A percentile compares a stretch with the other conserved stretches of the same genome.
These are phyloP conservation scores for Yamadazyma sp. DNA, from an alignment of 1,139 yeast species.

Conservation along the genomic window DNA sequence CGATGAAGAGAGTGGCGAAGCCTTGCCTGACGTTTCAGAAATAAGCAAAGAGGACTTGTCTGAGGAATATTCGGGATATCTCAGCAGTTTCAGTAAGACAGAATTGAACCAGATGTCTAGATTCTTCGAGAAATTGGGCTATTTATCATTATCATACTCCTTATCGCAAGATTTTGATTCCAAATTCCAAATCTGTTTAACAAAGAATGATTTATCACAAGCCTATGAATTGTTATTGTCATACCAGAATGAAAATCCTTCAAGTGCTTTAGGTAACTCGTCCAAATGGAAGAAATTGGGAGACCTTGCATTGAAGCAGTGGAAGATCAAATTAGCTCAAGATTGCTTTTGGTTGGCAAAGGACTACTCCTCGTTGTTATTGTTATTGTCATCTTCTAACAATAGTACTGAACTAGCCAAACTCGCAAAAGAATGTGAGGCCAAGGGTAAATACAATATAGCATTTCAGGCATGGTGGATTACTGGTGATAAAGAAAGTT, in stretches of 20 bases:
- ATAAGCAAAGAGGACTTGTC: constrained; percentile 66
- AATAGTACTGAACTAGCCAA: constrained; percentile 57
- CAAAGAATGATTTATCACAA: constrained; percentile 63
- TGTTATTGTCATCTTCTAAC: constrained; percentile 82
- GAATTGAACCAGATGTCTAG: constrained; percentile 84
- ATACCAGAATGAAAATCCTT: constrained; percentile 51
- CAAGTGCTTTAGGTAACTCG: constrained; percentile 34
- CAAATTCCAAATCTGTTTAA: constrained; percentile 65
- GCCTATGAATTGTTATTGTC: constrained; percentile 72
- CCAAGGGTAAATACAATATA: constrained; percentile 77
- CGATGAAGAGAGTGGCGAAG: constrained; percentile 44
- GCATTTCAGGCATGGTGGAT: constrained; percentile 94
- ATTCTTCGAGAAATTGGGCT: constrained; percentile 92
- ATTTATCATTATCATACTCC: constrained; percentile 74
- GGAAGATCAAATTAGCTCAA: constrained; percentile 82
- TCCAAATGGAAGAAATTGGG: constrained; percentile 90
- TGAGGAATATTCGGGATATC: constrained; percentile 46
- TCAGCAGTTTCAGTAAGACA: constrained; percentile 54
- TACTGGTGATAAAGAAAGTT: constrained; percentile 65
- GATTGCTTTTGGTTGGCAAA: constrained; percentile 77
- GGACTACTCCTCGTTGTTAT: constrained; percentile 79
- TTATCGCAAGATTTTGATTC: constrained; percentile 85
- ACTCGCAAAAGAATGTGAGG: constrained; percentile 65
- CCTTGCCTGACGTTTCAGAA: constrained; percentile 47
- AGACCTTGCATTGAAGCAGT: constrained; percentile 74